A percentile compares a stretch with the other conserved stretches of the same genome.
phyloP scores from a whole-genome alignment of 495 filamentous ascomycete genomes.

The Bacidia rubella region DNA sequence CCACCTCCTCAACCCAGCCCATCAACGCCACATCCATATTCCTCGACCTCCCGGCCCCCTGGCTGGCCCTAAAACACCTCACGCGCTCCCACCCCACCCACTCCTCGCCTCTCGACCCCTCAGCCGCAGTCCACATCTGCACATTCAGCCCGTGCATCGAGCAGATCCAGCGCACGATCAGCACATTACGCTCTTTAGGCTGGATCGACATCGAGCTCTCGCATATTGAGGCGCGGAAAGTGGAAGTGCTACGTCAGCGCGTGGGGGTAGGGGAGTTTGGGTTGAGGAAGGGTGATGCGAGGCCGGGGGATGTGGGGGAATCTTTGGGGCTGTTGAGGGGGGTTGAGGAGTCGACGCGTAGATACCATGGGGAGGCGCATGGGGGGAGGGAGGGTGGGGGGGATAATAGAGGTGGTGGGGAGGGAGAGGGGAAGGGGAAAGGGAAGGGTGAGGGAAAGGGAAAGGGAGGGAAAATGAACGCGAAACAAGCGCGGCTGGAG shows the following conservation, averaged over 20 bases:
- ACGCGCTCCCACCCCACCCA: constrained; percentile 36
- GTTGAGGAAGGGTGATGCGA: constrained; percentile 34
- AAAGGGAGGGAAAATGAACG: constrained; percentile 16
- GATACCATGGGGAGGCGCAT: constrained; percentile 32
- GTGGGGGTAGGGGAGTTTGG: constrained; percentile 50
- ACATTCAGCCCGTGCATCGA: constrained; percentile 96
- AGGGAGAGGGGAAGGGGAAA: constrained; percentile 12
- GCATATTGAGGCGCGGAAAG: constrained; percentile 58
- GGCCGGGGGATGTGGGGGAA: constrained; percentile 59
- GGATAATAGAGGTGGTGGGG: too few relatives aligned
- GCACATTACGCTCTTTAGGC: constrained; percentile 57
- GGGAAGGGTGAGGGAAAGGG: constrained; percentile 12
- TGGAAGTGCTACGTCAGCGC: constrained; percentile 75
- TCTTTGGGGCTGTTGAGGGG: constrained; percentile 56
- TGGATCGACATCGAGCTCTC: constrained; percentile 93
- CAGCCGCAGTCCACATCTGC: constrained; percentile 57
- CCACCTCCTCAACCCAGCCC: constrained; percentile 22
- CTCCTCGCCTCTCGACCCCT: constrained; percentile 54
- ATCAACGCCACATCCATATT: constrained; percentile 74
- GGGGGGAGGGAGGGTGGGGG: constrained; percentile 4
- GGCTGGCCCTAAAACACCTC: constrained; percentile 76
- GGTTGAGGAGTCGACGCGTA: constrained; percentile 51
- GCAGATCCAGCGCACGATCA: constrained; percentile 75
- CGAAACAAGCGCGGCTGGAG: constrained; percentile 20
- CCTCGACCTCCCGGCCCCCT: constrained; percentile 85